Evolutionary conservation across 371 early-diverging fungal species (phyloP).

Genomic region (Phascolomyces articulosus): DNA sequence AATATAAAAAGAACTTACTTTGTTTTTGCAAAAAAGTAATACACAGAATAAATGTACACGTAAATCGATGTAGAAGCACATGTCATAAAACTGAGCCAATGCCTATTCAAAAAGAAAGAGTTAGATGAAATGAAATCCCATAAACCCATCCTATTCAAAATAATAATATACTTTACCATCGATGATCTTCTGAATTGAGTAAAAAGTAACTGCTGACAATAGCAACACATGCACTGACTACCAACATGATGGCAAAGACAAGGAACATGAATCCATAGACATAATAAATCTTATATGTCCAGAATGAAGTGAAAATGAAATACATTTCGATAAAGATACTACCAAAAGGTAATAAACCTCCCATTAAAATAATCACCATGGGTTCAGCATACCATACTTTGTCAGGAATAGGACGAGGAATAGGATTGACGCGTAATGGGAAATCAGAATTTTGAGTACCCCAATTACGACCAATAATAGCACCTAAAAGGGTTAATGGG

Average conservation of each 20-base stretch:
- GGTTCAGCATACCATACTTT: slow-evolving; percentile 77
- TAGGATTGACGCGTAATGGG: slow-evolving; percentile 84
- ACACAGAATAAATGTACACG: slow-evolving; percentile 80
- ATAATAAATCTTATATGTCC: slow-evolving; percentile 84
- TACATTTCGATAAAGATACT: slow-evolving; percentile 89
- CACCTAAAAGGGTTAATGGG: slow-evolving; percentile 80
- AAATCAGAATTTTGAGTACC: slow-evolving; percentile 66
- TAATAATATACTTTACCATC: slow-evolving; percentile 56
- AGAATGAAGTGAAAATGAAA: slow-evolving; percentile 85
- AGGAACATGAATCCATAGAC: slow-evolving; percentile 85
- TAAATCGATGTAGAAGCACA: slow-evolving; percentile 80
- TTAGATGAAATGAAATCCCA: no score
- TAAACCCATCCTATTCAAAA: no score
- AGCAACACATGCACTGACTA: slow-evolving; percentile 78
- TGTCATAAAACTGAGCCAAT: slow-evolving; percentile 82
- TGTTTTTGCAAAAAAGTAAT: slow-evolving; percentile 76
- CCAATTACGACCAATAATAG: slow-evolving; percentile 77
- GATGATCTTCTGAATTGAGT: slow-evolving; percentile 84
- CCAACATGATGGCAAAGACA: slow-evolving; percentile 70
- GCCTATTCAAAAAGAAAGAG: no score
- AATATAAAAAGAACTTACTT: slow-evolving; percentile 51
- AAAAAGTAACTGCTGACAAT: slow-evolving; percentile 82
- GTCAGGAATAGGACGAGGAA: slow-evolving; percentile 82
- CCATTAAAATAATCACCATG: slow-evolving; percentile 59
- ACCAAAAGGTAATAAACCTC: slow-evolving; percentile 84